Evolutionary conservation across 192 early-diverging fungal genomes (phyloP), one percentile per base, ranked within the genome.

Genomic region (Backusella circina): DNA sequence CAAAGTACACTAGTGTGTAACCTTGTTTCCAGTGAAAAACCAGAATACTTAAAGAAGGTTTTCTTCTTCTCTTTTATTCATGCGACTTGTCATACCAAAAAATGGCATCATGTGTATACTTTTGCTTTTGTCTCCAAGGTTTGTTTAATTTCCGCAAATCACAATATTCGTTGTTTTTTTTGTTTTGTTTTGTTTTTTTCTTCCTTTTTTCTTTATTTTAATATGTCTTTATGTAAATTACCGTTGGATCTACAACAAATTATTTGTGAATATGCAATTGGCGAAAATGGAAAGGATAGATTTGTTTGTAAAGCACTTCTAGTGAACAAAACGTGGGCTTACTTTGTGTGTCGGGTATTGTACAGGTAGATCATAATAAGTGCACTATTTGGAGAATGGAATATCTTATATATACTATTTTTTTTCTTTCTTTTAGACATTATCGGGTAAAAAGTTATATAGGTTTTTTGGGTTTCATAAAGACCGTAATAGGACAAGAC

Each of bases 201-300:
- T 10, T 57, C 3, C 3, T 26, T 26, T 3, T 57, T 9, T 1
- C 7, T 9, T 3, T 61, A 61, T 28, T 12, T 26, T n/a, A 61
- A 12, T 61, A 57, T 57, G 54, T 23, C 54, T 57, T 57, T 9
- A 26, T 13, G 54, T 57, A 57, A 28, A 57, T 1, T 57, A 26
- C 54, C 54, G 54, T 15, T 61, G 54, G 54, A 61, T 61, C 54
- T 61, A 61, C 54, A 61, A 61, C 54, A 61, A 28, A 26, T 61
- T 28, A 28, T 61, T 61, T 61, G 54, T 61, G 54, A 61, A 61
- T 61, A 61, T 61, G 54, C 23, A 61, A 61, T 61, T 61, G 54
- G 54, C 1, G 54, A 61, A 26, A 61, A 30, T 5, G 54, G 54
- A 61, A 61, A 28, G 54, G 54, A 61, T 28, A 61, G 26, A 28